Conservation (phyloP, 441 rosid genomes). For the Biscutella laevigata region DNA sequence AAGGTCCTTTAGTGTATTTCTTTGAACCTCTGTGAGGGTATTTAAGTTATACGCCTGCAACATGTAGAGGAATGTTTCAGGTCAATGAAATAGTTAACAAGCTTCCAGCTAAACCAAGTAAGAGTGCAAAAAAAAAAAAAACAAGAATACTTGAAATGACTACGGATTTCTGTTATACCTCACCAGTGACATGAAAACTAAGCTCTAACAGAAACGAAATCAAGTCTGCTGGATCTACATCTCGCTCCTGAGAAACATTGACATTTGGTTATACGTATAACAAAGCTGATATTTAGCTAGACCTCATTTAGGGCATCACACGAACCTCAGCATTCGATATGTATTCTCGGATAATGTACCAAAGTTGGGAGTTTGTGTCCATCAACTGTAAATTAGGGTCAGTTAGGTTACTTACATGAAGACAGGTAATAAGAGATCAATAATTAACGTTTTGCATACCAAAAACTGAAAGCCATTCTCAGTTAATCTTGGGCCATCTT, state of each 20-base stretch:
- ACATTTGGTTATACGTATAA: not conserved
- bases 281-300: slow-evolving; percentile 6
- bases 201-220: slow-evolving; percentile 94
- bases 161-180: slow-evolving; percentile 39
- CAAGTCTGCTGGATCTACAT: slow-evolving; percentile 70
- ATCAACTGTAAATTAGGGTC: slow-evolving; percentile 51
- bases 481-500: slow-evolving; percentile 68
- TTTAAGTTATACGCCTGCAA: slow-evolving; percentile 76
- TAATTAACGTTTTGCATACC: slow-evolving; percentile 43
- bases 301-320: slow-evolving; percentile 10
- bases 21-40: slow-evolving; percentile 71
- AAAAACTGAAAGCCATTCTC: slow-evolving; percentile 96
- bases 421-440: slow-evolving; percentile 8
- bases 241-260: slow-evolving; percentile 60
- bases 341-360: slow-evolving; percentile 96
- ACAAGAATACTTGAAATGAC: not conserved
- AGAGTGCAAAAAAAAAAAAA: not conserved
- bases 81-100: not conserved
- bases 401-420: slow-evolving; percentile 21
- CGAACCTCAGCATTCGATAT: slow-evolving; percentile 85
- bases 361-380: slow-evolving; percentile 96
- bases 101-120: not conserved
- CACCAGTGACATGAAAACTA: slow-evolving; percentile 83
- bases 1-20: slow-evolving; percentile 66
- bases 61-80: not conserved